Base-by-base conservation (phyloP, 805 yeast genomes). In the Myxozyma melibiosi region DNA sequence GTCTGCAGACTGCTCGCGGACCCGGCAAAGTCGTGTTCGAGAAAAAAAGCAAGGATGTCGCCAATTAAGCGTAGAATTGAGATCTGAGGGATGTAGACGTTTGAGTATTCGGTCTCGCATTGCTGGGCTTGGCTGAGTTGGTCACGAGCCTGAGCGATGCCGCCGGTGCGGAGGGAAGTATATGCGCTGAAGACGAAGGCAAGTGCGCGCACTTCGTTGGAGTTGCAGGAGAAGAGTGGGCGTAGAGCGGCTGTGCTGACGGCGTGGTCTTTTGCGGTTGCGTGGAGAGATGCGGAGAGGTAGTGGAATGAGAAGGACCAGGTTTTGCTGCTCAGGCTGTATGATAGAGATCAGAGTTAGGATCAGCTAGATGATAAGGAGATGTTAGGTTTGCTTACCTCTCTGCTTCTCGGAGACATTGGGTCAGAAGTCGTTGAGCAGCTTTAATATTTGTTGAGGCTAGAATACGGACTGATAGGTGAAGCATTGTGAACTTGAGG, bases 101-200 rank as follows among this genome's bases (percentile, higher is more conserved):
- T 25, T 1, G 64, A 33, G 22, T 60, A 60, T 22, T 58, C 64
- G 2, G 64, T 53, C 30, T 60, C 61, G 44, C 51, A 57, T 33
- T 52, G 52, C 6, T 13, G 11, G 2, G 64, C 62, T n/a, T 41
- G 56, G 11, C 27, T 16, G 13, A 60, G 44, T 25, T 7, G 44
- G 9, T 58, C 45, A 3, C 24, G 42, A 3, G 62, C 62, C 7
- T 35, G 39, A 4, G 53, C 8, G 1, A 49, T 22, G 24, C 45
- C 46, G 18, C 45, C 45, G n/a, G 44, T 53, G 13, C 57, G 58
- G 5, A 57, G 39, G n/a, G 45, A 13, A 3, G 41, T 53, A 13
- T 53, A 39, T 13, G 63, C 60, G 1, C 53, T 31, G 8, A 45
- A 49, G 13, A 52, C 18, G 25, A 42, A 48, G 0, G 56, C 41